Evolutionary conservation across 2,329 filamentous ascomycete genomes (phyloP).

Genomic region (Aurifilum marmelostoma): DNA sequence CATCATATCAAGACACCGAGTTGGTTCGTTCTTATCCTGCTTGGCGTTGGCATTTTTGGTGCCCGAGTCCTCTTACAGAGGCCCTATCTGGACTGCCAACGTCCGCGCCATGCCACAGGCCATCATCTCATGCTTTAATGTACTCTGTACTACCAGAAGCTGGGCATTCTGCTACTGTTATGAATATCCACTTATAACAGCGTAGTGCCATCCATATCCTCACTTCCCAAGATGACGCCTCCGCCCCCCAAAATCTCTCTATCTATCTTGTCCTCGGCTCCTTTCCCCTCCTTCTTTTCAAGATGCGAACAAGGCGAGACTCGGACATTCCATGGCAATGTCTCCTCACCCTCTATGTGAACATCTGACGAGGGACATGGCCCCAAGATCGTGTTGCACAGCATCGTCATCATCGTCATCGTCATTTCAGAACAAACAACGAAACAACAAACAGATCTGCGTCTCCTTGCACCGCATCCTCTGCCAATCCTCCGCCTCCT

Average conservation of each 20-base stretch:
- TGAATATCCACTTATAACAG: background rate
- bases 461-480: background rate
- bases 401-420: background rate
- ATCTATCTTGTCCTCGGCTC: background rate
- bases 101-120: background rate
- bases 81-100: background rate
- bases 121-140: background rate
- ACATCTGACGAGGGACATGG: background rate
- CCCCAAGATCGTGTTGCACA: background rate
- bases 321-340: background rate
- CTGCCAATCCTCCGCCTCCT: background rate
- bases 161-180: background rate
- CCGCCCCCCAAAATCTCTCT: no score
- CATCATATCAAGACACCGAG: constrained; percentile 1
- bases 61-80: background rate
- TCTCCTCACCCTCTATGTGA: background rate
- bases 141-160: background rate
- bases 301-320: background rate
- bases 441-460: background rate
- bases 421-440: no score
- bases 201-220: background rate
- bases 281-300: background rate
- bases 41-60: background rate
- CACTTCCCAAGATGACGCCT: background rate
- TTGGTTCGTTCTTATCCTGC: background rate